phyloP scores from a whole-genome alignment of 352 stramenopile genomes.

The Phytophthora gonapodyides region DNA sequence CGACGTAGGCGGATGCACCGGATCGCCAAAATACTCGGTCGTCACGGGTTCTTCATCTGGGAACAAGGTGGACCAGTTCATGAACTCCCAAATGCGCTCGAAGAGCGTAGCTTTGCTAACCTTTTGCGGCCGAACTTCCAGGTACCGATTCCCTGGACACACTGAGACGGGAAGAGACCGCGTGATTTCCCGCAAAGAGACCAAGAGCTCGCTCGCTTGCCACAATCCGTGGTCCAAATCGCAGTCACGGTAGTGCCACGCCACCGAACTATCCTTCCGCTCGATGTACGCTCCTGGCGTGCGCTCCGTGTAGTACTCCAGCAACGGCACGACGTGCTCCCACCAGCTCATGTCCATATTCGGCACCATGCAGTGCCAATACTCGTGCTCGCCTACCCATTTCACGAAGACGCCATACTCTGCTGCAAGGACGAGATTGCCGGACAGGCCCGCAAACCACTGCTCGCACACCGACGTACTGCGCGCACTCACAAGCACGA shows the following conservation, averaged over 20 bases:
- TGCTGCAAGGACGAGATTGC: conserved; percentile 69
- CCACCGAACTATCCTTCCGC: conserved; percentile 82
- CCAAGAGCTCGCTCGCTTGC: conserved; percentile 90
- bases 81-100: conserved; percentile 85
- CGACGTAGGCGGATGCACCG: conserved; percentile 47
- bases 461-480: conserved; percentile 78
- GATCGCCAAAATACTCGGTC: conserved; percentile 76
- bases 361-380: conserved; percentile 80
- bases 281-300: conserved; percentile 87
- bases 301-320: conserved; percentile 86
- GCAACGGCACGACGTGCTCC: conserved; percentile 74
- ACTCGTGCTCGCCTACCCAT: conserved; percentile 61
- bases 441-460: conserved; percentile 73
- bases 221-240: conserved; percentile 87
- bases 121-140: conserved; percentile 81
- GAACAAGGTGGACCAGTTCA: conserved; percentile 74
- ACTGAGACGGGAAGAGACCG: conserved; percentile 72
- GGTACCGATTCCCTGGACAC: conserved; percentile 72
- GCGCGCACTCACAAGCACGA: conserved; percentile 74
- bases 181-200: conserved; percentile 78
- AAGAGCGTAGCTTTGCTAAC: conserved; percentile 83
- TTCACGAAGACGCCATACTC: conserved; percentile 87
- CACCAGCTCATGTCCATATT: conserved; percentile 84
- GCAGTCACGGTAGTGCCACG: conserved; percentile 91
- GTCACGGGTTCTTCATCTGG: conserved; percentile 66